Base-by-base conservation (phyloP, 176 grass and related monocot genomes). In the Oryza rufipogon region DNA sequence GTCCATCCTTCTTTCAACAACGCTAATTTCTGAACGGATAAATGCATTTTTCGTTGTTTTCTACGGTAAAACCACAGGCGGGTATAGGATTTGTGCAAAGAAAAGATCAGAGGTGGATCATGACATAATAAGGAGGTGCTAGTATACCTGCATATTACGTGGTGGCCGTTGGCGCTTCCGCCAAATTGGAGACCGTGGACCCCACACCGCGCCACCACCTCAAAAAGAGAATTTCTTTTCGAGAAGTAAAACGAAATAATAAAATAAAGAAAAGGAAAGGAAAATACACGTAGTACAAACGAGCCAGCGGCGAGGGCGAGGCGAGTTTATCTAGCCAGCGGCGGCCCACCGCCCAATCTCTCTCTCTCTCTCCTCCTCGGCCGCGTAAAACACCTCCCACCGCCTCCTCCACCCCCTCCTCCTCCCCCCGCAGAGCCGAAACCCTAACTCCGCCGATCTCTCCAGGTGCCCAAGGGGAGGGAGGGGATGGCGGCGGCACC, bases 371-470 rank as follows among this genome's bases (percentile, higher is more conserved):
- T 38, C 42, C 70, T 26, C 56, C 34, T 70, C 58, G 19, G 58
- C 58, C 58, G 58, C 58, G n/a, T 63, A n/a, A n/a, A 22, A 63
- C 5, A 23, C 58, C 19, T 63, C 66, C 78, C 12, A 23, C 58
- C 72, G 10, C 74, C 25, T 1, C 74, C 25, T 1, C 30, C 30
- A 32, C 30, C 2, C 30, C 81, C 48, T 14, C n/a, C 48, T 14
- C 30, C 48, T 33, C 79, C 79, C 60, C 25, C 74, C 76, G 76
- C 84, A 74, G 75, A 74, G 80, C 80, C 70, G 65, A 84, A 91
- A 87, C 89, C 85, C 85, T 87, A 91, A 74, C 85, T 66, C 75
- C 80, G 69, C 84, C 63, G 88, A 87, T 90, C 80, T 83, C 38
- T 79, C 76, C 54, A 16, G 23, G 74, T 80, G 75, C 30, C 23